phyloP scores from a whole-genome alignment of 768 basidiomycete genomes.

The Boletellus ananas region DNA sequence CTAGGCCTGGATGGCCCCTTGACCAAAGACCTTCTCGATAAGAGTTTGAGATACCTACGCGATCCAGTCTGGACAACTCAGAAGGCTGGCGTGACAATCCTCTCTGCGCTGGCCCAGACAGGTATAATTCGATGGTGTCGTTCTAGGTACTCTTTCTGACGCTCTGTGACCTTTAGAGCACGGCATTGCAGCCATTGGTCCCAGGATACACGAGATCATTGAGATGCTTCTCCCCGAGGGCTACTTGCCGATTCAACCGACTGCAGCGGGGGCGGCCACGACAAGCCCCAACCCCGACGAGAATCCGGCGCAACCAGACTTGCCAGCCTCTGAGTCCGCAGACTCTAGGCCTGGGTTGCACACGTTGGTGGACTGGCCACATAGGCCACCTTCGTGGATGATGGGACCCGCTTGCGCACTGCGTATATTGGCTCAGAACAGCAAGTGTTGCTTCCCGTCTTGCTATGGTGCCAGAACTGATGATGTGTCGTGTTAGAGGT shows the following conservation, averaged over 20 bases:
- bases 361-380: background rate
- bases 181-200: conserved; percentile 8
- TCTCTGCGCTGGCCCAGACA: conserved; percentile 20
- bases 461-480: background rate
- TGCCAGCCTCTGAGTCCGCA: background rate
- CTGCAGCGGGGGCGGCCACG: background rate
- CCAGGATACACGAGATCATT: conserved; percentile 8
- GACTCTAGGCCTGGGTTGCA: background rate
- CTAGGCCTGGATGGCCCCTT: conserved; percentile 11
- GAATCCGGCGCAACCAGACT: background rate
- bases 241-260: conserved; percentile 4
- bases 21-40: conserved; percentile 10
- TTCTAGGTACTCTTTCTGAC: background rate
- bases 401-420: conserved; percentile 25
- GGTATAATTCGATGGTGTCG: conserved; percentile 1
- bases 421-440: conserved; percentile 14
- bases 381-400: conserved; percentile 17
- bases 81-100: conserved; percentile 23
- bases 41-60: conserved; percentile 5
- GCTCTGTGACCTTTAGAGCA: conserved; percentile 7
- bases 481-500: conserved; percentile 1
- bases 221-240: conserved; percentile 17
- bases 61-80: conserved; percentile 12
- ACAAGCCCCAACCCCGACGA: background rate
- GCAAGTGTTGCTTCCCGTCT: background rate